Percentiles rank a stretch among this genome's conserved stretches.
Conservation (phyloP, 345 rosid species). For the Rhizophora mangle region DNA sequence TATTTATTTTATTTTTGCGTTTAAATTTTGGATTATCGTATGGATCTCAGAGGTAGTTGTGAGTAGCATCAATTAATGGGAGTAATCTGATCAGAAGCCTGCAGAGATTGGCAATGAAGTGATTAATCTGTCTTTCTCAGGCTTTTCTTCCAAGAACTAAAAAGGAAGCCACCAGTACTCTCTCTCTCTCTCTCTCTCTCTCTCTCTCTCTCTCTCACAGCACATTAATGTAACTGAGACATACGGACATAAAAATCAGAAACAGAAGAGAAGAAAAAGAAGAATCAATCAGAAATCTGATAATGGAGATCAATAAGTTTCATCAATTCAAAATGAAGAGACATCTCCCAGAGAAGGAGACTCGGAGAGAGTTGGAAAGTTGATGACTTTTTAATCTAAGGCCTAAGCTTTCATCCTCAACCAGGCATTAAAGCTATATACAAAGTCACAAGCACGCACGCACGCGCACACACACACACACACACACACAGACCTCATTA, state of each 20-base stretch:
- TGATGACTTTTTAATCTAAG: constrained; percentile 21
- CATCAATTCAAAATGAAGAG: constrained; percentile 29
- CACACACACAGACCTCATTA: constrained; percentile 27
- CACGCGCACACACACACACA: constrained; percentile 43
- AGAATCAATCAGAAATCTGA: constrained; percentile 12
- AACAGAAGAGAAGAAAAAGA: not conserved
- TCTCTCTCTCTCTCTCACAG: constrained; percentile 20
- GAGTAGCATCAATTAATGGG: constrained; percentile 34
- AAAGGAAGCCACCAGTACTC: constrained; percentile 18
- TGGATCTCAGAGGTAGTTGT: constrained; percentile 8
- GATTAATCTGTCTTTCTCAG: constrained; percentile 24
- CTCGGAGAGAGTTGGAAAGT: constrained; percentile 8
- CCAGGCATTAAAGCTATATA: constrained; percentile 38
- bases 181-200: constrained; percentile 22
- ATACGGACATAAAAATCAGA: constrained; percentile 35
- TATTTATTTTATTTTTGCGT: constrained; percentile 8
- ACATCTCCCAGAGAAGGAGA: constrained; percentile 15
- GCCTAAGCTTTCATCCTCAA: constrained; percentile 23
- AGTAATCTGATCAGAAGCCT: constrained; percentile 36
- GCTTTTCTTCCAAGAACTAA: constrained; percentile 14
- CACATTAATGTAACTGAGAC: constrained; percentile 40
- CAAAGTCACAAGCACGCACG: constrained; percentile 43
- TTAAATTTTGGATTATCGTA: constrained; percentile 15
- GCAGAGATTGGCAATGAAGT: constrained; percentile 26
- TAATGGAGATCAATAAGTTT: constrained; percentile 24